These are phyloP conservation scores for Camellia sinensis DNA, from an alignment of 148 eudicot genomes.

Conservation along the genomic window DNA sequence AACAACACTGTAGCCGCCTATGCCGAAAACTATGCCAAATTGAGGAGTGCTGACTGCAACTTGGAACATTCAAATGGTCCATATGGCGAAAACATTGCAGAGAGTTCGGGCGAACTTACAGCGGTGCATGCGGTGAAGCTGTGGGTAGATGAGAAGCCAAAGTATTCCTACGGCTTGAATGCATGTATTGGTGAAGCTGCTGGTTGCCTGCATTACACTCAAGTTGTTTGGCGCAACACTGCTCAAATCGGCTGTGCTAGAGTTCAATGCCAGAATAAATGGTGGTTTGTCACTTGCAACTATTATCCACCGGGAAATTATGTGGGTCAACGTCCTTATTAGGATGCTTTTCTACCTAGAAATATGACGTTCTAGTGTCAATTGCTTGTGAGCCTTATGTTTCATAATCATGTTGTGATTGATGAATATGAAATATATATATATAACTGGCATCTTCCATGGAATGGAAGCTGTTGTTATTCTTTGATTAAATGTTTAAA, in stretches of 20 bases:
- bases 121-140: slow-evolving; percentile 29
- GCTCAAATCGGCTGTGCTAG: slow-evolving; percentile 49
- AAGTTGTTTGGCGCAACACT: slow-evolving; percentile 50
- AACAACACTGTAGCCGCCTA: slow-evolving; percentile 34
- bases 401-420: not conserved
- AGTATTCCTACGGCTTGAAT: slow-evolving; percentile 27
- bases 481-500: too few relatives aligned
- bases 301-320: slow-evolving; percentile 57
- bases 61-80: slow-evolving; percentile 28
- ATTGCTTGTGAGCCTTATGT: not conserved
- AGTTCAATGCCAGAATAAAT: slow-evolving; percentile 38
- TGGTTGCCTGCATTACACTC: slow-evolving; percentile 49
- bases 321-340: slow-evolving; percentile 43
- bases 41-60: slow-evolving; percentile 35
- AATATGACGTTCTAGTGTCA: not conserved
- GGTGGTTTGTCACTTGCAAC: slow-evolving; percentile 41
- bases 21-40: slow-evolving; percentile 36
- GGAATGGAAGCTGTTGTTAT: too few relatives aligned
- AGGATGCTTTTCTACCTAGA: not conserved
- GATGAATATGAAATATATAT: too few relatives aligned
- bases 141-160: slow-evolving; percentile 33
- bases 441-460: too few relatives aligned
- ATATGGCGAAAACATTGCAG: slow-evolving; percentile 30
- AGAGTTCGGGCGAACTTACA: slow-evolving; percentile 24
- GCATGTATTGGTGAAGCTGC: slow-evolving; percentile 30